Conservation (phyloP, 1,284 basidiomycete genomes). For the Pseudozyma hubeiensis region DNA sequence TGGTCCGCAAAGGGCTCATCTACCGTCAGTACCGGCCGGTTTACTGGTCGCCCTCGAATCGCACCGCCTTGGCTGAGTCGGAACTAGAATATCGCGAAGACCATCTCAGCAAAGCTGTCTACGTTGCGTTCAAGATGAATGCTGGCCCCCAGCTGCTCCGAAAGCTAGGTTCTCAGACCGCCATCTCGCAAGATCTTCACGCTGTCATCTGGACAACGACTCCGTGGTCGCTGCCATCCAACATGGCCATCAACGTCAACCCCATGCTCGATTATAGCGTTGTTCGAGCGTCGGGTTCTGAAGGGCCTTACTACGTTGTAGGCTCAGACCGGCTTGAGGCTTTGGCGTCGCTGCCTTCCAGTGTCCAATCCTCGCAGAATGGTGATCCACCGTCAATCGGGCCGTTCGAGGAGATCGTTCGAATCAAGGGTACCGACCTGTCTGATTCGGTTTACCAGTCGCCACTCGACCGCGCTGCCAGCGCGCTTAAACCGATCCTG, state of each 20-base stretch:
- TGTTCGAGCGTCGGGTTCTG: constrained; percentile 69
- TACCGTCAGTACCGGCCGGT: constrained; percentile 89
- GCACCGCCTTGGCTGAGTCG: constrained; percentile 93
- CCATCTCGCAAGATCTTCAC: constrained; percentile 70
- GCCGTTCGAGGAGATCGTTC: constrained; percentile 32
- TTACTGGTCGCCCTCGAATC: constrained; percentile 94
- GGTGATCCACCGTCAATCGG: constrained; percentile 23
- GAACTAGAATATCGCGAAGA: constrained; percentile 91
- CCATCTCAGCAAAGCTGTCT: constrained; percentile 87
- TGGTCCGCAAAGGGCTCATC: constrained; percentile 84
- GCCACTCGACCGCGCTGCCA: constrained; percentile 74
- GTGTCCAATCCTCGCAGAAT: background rate
- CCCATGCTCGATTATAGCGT: constrained; percentile 79
- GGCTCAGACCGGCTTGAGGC: constrained; percentile 76
- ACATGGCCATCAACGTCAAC: constrained; percentile 92
- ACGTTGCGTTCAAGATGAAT: constrained; percentile 78
- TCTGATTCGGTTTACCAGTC: constrained; percentile 77
- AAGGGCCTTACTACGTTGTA: constrained; percentile 74
- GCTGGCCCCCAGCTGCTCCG: constrained; percentile 20
- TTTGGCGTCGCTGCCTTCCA: constrained; percentile 21
- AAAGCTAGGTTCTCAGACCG: constrained; percentile 34
- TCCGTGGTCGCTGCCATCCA: constrained; percentile 95
- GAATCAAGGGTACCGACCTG: constrained; percentile 69
- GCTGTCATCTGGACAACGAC: constrained; percentile 98
- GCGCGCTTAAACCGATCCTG: constrained; percentile 70